Conservation (phyloP, 2,329 filamentous ascomycete species). For the Alternaria atra region DNA sequence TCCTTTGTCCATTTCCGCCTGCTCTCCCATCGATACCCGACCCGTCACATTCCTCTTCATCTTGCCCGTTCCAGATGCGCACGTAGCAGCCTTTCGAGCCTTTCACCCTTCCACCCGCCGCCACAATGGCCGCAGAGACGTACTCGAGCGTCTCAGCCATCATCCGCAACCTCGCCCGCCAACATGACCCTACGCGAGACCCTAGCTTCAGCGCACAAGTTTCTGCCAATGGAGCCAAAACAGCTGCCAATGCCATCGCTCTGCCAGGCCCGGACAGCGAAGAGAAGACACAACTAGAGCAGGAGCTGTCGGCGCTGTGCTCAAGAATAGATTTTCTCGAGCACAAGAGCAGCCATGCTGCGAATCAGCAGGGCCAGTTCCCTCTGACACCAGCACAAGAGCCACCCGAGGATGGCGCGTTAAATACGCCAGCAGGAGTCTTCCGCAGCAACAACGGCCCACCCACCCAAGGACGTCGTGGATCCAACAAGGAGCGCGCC, state of each 20-base stretch:
- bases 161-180: conserved; percentile 60
- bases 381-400: conserved; percentile 83
- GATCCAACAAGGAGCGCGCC: conserved; percentile 49
- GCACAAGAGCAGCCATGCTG: conserved; percentile 74
- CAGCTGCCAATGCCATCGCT: conserved; percentile 64
- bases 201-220: conserved; percentile 56
- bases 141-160: conserved; percentile 52
- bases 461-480: conserved; percentile 36
- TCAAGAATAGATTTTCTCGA: conserved; percentile 84
- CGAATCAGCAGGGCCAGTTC: conserved; percentile 64
- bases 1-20: conserved; percentile 5
- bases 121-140: conserved; percentile 48
- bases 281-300: conserved; percentile 81
- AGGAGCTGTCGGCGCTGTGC: conserved; percentile 81
- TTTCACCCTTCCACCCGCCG: conserved; percentile 30
- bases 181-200: conserved; percentile 55
- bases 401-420: conserved; percentile 64
- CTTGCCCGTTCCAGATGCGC: conserved; percentile 43
- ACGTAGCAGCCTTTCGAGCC: conserved; percentile 42
- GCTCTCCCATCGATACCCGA: conserved; percentile 13
- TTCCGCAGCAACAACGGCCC: conserved; percentile 45
- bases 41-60: conserved; percentile 21
- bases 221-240: conserved; percentile 41
- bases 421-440: conserved; percentile 53
- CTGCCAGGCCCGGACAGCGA: conserved; percentile 79